A percentile compares a stretch with the other conserved stretches of the same genome.
These are phyloP conservation scores for Letharia lupina DNA, from an alignment of 495 filamentous ascomycete species.

Conservation along the genomic window DNA sequence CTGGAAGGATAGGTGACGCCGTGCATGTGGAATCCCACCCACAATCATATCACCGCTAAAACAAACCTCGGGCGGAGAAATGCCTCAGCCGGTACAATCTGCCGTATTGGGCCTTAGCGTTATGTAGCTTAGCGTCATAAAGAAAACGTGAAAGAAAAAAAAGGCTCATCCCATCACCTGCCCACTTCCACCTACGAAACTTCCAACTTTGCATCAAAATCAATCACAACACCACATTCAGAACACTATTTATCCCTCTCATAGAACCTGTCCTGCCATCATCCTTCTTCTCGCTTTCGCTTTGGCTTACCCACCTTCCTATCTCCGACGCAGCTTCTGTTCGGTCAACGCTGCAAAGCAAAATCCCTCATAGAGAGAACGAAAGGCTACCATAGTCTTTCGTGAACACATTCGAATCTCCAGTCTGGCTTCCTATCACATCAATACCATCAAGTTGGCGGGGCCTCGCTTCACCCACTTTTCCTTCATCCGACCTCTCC, in stretches of 20 bases:
- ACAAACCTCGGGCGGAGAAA: too few species aligned
- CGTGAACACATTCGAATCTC: slow-evolving; percentile 11
- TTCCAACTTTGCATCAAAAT: not conserved
- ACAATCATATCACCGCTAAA: too few species aligned
- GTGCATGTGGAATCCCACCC: too few species aligned
- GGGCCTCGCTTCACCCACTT: slow-evolving; percentile 66
- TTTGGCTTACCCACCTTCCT: not conserved
- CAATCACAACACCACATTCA: not conserved
- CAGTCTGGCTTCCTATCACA: slow-evolving; percentile 26
- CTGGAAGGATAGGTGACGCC: too few species aligned
- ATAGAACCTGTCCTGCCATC: not conserved
- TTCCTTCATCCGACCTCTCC: slow-evolving; percentile 83
- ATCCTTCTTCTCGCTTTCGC: not conserved
- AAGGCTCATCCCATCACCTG: not conserved
- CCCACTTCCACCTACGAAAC: not conserved
- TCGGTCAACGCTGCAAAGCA: not conserved
- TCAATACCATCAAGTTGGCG: slow-evolving; percentile 90
- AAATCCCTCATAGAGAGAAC: slow-evolving; percentile 11
- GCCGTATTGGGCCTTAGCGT: not conserved
- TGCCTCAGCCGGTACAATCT: not conserved
- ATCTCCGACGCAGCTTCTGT: not conserved
- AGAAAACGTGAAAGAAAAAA: not conserved
- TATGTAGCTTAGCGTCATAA: not conserved
- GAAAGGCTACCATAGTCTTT: slow-evolving; percentile 25
- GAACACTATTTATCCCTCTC: not conserved